These are phyloP conservation scores for Cystobasidium tubakii DNA, from an alignment of 768 basidiomycete genomes.

Conservation along the genomic window DNA sequence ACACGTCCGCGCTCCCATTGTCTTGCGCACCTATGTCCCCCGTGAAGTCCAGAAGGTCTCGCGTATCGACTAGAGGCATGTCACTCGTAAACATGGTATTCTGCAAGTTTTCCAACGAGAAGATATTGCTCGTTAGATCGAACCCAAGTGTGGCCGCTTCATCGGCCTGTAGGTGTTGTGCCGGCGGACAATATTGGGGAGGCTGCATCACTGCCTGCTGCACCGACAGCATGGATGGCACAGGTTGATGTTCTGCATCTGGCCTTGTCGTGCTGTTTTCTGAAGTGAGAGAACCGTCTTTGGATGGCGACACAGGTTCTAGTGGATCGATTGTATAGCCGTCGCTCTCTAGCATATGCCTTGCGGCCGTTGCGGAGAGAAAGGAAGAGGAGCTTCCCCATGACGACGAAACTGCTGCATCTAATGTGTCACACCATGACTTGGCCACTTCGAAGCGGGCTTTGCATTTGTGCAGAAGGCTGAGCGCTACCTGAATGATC, in stretches of 20 bases:
- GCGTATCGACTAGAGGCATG: background rate
- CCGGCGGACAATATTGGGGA: background rate
- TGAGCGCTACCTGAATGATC: background rate
- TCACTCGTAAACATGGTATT: slow-evolving; percentile 3
- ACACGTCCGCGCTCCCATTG: background rate
- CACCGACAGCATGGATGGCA: too few relatives aligned
- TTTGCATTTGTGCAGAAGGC: background rate
- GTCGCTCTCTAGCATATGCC: background rate
- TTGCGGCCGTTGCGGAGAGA: background rate
- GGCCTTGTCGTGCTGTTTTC: too few relatives aligned
- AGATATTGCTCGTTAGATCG: background rate
- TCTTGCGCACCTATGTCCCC: background rate
- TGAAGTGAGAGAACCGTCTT: background rate
- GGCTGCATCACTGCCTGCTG: background rate
- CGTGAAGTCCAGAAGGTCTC: background rate
- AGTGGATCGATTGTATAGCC: background rate
- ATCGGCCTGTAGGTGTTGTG: background rate
- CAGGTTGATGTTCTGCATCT: background rate
- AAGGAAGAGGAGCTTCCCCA: background rate
- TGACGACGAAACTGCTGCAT: background rate
- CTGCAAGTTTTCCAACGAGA: background rate
- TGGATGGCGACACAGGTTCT: background rate
- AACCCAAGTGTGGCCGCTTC: background rate
- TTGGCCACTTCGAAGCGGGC: background rate
- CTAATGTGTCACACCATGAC: background rate